Conservation (phyloP, 768 basidiomycete genomes). For the Rossbeevera mucosa region DNA sequence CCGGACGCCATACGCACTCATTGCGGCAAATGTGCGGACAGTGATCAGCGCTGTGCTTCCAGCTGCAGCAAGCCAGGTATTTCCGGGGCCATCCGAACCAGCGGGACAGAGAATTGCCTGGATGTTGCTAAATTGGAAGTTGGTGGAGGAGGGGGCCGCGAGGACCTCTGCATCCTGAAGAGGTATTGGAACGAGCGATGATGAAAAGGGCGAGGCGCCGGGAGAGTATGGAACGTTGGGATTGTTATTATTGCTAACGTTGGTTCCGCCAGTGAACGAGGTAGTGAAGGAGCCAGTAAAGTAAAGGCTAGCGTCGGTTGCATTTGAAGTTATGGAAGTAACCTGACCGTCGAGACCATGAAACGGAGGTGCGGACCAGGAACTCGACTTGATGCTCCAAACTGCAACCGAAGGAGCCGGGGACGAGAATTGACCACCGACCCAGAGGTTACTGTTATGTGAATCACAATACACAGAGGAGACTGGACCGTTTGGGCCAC, state of each 20-base stretch:
- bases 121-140: slow-evolving; percentile 59
- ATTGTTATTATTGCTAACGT: slow-evolving; percentile 63
- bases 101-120: slow-evolving; percentile 77
- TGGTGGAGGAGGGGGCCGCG: slow-evolving; percentile 59
- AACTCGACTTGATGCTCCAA: slow-evolving; percentile 55
- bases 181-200: slow-evolving; percentile 81
- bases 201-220: slow-evolving; percentile 81
- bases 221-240: slow-evolving; percentile 81
- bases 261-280: slow-evolving; percentile 53
- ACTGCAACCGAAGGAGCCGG: slow-evolving; percentile 66
- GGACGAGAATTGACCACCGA: slow-evolving; percentile 69
- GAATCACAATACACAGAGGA: slow-evolving; percentile 74
- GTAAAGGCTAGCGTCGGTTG: slow-evolving; percentile 69
- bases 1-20: slow-evolving; percentile 75
- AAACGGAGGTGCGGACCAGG: slow-evolving; percentile 81
- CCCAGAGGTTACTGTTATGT: slow-evolving; percentile 64
- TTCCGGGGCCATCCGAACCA: slow-evolving; percentile 73
- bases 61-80: slow-evolving; percentile 82
- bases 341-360: slow-evolving; percentile 71
- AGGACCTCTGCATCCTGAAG: slow-evolving; percentile 53
- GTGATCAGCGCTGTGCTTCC: slow-evolving; percentile 70
- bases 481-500: slow-evolving; percentile 73
- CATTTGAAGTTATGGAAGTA: slow-evolving; percentile 68
- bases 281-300: slow-evolving; percentile 89
- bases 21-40: slow-evolving; percentile 66